Conservation (phyloP, 164 flowering plant genomes). For the Macadamia integrifolia region DNA sequence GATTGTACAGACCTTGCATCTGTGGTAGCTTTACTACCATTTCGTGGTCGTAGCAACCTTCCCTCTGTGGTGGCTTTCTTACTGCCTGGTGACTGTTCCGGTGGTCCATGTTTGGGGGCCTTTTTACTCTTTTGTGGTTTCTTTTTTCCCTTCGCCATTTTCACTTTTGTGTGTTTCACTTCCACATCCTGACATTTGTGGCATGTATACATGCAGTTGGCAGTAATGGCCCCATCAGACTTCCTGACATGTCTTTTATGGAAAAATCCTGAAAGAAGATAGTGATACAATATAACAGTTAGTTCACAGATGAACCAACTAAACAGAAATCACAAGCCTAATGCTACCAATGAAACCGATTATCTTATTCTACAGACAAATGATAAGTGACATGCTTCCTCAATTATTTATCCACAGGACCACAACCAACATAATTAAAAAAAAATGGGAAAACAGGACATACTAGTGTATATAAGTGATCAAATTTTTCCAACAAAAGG, state of each 20-base stretch:
- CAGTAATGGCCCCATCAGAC: slow-evolving; percentile 30
- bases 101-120: slow-evolving; percentile 9
- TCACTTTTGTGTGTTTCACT: slow-evolving; percentile 18
- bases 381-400: neutral
- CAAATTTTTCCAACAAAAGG: too few relatives aligned
- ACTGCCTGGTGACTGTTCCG: neutral
- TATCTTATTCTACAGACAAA: neutral
- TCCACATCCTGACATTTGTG: slow-evolving; percentile 46
- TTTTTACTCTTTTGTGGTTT: slow-evolving; percentile 15
- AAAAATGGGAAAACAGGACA: too few relatives aligned
- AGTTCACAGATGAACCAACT: slow-evolving; percentile 3
- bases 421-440: too few relatives aligned
- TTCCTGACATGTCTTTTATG: slow-evolving; percentile 72
- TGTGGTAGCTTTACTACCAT: slow-evolving; percentile 14
- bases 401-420: too few relatives aligned
- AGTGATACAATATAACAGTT: neutral
- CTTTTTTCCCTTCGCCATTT: slow-evolving; percentile 21
- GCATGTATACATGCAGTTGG: slow-evolving; percentile 51
- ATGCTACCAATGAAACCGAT: neutral
- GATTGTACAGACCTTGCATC: slow-evolving; percentile 11
- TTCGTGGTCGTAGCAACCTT: slow-evolving; percentile 11
- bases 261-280: slow-evolving; percentile 54
- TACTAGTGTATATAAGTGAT: too few relatives aligned
- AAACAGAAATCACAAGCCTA: neutral
- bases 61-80: neutral